phyloP scores from a whole-genome alignment of 805 yeast genomes.

The Spathaspora sp. region DNA sequence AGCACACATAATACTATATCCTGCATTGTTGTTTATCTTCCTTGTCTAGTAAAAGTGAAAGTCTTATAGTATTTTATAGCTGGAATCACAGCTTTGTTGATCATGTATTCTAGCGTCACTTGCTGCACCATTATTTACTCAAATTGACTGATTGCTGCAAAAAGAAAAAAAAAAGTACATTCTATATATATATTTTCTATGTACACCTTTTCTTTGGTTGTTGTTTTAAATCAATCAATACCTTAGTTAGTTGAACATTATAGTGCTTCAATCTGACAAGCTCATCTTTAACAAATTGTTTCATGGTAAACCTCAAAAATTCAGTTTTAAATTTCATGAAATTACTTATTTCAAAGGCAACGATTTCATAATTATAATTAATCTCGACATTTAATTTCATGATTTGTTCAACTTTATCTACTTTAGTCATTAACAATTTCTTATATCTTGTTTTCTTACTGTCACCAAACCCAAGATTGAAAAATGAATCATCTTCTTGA shows the following conservation, averaged over 20 bases:
- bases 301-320: slow-evolving; percentile 36
- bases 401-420: slow-evolving; percentile 41
- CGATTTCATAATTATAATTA: slow-evolving; percentile 51
- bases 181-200: too few species aligned
- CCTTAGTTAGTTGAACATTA: slow-evolving; percentile 3
- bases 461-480: slow-evolving; percentile 37
- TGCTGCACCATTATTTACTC: not conserved
- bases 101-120: too few species aligned
- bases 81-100: too few species aligned
- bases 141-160: not conserved
- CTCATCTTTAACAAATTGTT: slow-evolving; percentile 18
- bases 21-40: too few species aligned
- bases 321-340: slow-evolving; percentile 49
- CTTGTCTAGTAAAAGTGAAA: too few species aligned
- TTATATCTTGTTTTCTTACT: slow-evolving; percentile 48
- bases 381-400: slow-evolving; percentile 44
- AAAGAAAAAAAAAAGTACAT: not conserved
- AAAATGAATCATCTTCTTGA: slow-evolving; percentile 18
- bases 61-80: too few species aligned
- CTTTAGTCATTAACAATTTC: slow-evolving; percentile 34
- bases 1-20: too few species aligned
- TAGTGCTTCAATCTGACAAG: slow-evolving; percentile 7
- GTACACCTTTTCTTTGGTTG: not conserved
- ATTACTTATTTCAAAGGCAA: slow-evolving; percentile 62
- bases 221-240: not conserved